Conservation (phyloP, 352 stramenopile species). For the Globisporangium abappressorium region DNA sequence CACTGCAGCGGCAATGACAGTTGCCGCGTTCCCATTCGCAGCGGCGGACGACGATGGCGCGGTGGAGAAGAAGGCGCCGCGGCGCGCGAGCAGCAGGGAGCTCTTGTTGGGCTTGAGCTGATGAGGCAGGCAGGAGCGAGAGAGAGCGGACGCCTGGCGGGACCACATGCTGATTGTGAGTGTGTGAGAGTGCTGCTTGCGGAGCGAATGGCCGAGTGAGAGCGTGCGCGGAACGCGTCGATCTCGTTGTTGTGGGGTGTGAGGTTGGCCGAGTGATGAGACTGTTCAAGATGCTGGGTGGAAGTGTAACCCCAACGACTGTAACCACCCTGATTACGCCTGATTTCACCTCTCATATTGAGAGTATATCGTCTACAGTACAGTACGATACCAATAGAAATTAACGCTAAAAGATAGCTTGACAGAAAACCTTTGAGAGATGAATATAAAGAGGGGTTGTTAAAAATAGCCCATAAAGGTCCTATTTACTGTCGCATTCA, state of each 20-base stretch:
- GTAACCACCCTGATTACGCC: neutral
- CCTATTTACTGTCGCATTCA: too few relatives aligned
- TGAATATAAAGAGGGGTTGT: too few relatives aligned
- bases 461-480: too few relatives aligned
- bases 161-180: neutral
- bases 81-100: neutral
- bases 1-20: neutral
- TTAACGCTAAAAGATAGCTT: too few relatives aligned
- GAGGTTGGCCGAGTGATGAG: neutral
- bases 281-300: slow-evolving; percentile 3
- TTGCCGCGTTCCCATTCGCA: neutral
- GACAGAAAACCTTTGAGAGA: too few relatives aligned
- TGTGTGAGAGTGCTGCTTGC: neutral
- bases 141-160: neutral
- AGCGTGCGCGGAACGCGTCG: neutral
- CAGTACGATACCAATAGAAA: too few relatives aligned
- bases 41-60: neutral
- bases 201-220: neutral
- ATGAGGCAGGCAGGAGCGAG: neutral
- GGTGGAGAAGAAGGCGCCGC: neutral
- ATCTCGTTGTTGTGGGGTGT: neutral
- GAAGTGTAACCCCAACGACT: neutral
- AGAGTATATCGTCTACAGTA: too few relatives aligned
- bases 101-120: neutral
- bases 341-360: neutral